Conservation (phyloP, 106 monocot genomes). For the Gastrodia elata region DNA sequence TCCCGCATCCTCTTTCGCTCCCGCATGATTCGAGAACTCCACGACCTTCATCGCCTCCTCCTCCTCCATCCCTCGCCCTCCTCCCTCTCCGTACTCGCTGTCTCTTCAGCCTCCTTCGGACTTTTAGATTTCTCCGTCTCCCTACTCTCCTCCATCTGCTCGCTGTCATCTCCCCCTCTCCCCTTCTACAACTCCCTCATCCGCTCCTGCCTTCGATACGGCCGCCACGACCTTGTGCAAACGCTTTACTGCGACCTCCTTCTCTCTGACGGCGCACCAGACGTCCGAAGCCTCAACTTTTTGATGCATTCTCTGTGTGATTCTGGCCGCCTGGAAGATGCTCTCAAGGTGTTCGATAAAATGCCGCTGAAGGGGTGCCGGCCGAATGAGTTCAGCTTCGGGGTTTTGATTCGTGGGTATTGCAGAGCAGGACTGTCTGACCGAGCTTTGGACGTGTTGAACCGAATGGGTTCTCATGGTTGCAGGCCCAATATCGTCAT, state of each 20-base stretch:
- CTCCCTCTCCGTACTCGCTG: constrained; percentile 14
- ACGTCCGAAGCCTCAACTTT: constrained; percentile 57
- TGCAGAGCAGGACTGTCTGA: constrained; percentile 34
- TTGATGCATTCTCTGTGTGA: constrained; percentile 54
- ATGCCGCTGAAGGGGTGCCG: constrained; percentile 46
- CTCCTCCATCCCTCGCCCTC: constrained; percentile 18
- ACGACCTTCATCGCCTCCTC: constrained; percentile 33
- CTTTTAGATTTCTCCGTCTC: constrained; percentile 38
- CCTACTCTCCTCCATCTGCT: constrained; percentile 44
- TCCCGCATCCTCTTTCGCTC: constrained; percentile 25
- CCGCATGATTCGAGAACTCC: constrained; percentile 31
- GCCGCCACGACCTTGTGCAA: constrained; percentile 41
- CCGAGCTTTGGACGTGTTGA: constrained; percentile 42
- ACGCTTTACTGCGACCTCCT: constrained; percentile 63
- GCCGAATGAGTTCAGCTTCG: constrained; percentile 75
- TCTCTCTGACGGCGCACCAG: constrained; percentile 29
- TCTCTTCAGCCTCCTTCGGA: constrained; percentile 16
- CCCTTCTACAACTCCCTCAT: constrained; percentile 47
- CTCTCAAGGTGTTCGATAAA: constrained; percentile 64
- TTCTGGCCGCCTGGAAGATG: constrained; percentile 42
- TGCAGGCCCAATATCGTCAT: constrained; percentile 52
- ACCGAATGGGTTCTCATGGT: constrained; percentile 36
- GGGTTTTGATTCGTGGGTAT: constrained; percentile 65
- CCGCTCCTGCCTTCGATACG: constrained; percentile 20
- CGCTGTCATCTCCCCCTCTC: constrained; percentile 25